Evolutionary conservation across 2,329 filamentous ascomycete species (phyloP).

Genomic region (Penicillium sumatraense): DNA sequence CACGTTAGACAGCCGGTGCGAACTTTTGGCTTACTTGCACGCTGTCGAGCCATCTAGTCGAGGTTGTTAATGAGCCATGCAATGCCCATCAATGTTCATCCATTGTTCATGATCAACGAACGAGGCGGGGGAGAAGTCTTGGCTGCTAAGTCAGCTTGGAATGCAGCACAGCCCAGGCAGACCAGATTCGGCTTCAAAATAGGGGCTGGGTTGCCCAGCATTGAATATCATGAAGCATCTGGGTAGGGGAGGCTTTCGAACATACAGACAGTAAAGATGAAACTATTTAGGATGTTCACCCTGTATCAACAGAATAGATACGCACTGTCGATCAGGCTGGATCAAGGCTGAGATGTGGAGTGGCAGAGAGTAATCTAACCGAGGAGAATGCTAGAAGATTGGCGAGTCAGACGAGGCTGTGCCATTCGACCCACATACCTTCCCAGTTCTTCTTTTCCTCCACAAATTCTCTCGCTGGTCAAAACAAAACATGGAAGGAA

Average conservation of each 20-base stretch:
- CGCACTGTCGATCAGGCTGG: neutral
- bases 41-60: neutral
- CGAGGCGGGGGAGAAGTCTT: neutral
- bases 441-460: neutral
- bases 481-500: no score
- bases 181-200: neutral
- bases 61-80: neutral
- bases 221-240: neutral
- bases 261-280: neutral
- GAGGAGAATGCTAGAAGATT: neutral
- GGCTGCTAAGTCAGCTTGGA: neutral
- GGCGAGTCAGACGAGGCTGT: neutral
- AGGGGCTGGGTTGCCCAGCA: no score
- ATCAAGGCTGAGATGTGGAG: neutral
- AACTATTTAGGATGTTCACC: neutral
- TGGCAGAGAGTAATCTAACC: neutral
- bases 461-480: neutral
- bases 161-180: neutral
- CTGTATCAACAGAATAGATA: neutral
- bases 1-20: constrained; percentile 67
- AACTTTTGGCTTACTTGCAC: constrained; percentile 11
- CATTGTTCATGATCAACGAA: neutral
- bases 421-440: neutral
- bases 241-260: neutral
- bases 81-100: neutral